These are phyloP conservation scores for Aspergillus ostianus DNA, from an alignment of 495 filamentous ascomycete genomes.

Conservation along the genomic window DNA sequence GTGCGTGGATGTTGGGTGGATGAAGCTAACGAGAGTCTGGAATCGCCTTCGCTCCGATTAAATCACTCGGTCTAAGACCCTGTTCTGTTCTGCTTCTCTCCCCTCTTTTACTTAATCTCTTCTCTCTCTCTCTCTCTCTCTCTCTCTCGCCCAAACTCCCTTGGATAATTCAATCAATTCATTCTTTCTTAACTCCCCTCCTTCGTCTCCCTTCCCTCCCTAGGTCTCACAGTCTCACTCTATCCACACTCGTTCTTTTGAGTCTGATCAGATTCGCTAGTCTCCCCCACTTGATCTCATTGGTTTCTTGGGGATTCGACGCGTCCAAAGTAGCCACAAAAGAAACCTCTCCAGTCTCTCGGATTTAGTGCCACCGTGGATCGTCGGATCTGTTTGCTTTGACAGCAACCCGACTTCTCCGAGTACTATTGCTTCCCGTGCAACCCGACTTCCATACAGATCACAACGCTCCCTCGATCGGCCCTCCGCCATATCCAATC, in stretches of 20 bases:
- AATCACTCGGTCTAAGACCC: not conserved
- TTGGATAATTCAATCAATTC: not conserved
- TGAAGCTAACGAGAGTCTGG: not conserved
- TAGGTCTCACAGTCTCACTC: too few relatives aligned
- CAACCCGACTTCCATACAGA: conserved; percentile 12
- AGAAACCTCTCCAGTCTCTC: too few relatives aligned
- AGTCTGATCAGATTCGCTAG: not conserved
- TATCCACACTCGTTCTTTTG: not conserved
- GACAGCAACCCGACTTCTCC: conserved; percentile 16
- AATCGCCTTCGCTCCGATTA: not conserved
- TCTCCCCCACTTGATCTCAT: not conserved
- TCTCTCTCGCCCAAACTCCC: not conserved
- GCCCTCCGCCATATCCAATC: conserved; percentile 8
- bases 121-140: not conserved
- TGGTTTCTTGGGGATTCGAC: not conserved
- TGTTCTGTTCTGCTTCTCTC: not conserved
- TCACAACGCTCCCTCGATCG: conserved; percentile 7
- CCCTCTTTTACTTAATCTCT: not conserved
- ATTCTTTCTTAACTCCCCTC: not conserved
- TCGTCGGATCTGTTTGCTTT: conserved; percentile 17
- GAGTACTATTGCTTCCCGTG: conserved; percentile 15
- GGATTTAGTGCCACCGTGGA: not conserved
- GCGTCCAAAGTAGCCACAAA: not conserved
- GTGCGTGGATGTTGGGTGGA: not conserved
- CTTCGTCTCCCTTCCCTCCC: not conserved